Conservation (phyloP, 2,329 filamentous ascomycete genomes). For the Sordariomycetes sp. region DNA sequence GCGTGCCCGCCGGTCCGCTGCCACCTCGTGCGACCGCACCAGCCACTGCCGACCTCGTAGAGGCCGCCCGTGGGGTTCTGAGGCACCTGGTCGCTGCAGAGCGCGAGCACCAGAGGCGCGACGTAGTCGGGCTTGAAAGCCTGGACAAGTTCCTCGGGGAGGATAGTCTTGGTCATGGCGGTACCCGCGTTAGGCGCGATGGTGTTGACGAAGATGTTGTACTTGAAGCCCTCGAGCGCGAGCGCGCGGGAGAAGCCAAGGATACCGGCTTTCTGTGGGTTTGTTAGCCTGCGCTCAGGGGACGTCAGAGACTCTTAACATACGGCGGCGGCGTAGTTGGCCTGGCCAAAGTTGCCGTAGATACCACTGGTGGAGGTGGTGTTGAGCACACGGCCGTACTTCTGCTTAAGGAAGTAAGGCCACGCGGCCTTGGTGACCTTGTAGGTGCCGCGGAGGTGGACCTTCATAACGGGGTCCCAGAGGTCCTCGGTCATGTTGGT, state of each 20-base stretch:
- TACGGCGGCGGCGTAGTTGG: constrained; percentile 88
- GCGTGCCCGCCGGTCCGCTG: constrained; percentile 80
- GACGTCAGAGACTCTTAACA: constrained; percentile 17
- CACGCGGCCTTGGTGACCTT: constrained; percentile 95
- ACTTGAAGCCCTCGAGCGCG: constrained; percentile 84
- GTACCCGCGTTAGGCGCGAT: constrained; percentile 97
- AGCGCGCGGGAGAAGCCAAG: constrained; percentile 90
- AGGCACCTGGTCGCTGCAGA: constrained; percentile 76
- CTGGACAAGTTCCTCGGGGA: constrained; percentile 96
- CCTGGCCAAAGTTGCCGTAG: constrained; percentile 98
- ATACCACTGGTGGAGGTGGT: constrained; percentile 95
- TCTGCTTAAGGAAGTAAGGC: constrained; percentile 96
- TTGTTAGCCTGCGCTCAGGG: constrained; percentile 6
- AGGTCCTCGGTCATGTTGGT: constrained; percentile 90
- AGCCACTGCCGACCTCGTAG: constrained; percentile 91
- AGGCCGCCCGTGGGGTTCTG: constrained; percentile 72
- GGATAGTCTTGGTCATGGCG: constrained; percentile 82
- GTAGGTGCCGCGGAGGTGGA: constrained; percentile 90
- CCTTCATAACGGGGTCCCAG: constrained; percentile 85
- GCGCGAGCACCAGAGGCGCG: constrained; percentile 78
- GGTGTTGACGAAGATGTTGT: constrained; percentile 97
- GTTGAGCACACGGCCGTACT: constrained; percentile 94
- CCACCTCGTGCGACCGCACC: constrained; percentile 87
- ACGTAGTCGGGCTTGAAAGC: constrained; percentile 99
- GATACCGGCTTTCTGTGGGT: constrained; percentile 69